Evolutionary conservation across 2,329 filamentous ascomycete genomes (phyloP).

Genomic region (Neopestalotiopsis rosae): DNA sequence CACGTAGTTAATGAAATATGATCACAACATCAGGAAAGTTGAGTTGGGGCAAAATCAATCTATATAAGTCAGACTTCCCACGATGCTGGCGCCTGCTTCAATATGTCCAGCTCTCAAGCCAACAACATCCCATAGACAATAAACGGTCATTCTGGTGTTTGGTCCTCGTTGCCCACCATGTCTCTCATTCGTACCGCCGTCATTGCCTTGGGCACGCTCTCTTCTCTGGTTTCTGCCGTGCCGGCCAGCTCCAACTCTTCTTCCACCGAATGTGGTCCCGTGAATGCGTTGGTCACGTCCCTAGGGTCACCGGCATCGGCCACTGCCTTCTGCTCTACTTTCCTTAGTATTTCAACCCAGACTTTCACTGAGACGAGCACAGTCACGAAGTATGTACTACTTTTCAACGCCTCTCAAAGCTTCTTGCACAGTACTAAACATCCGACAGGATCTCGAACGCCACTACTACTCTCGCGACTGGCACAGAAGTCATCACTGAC

Average conservation of each 20-base stretch:
- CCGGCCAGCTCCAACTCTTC: neutral
- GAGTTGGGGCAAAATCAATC: neutral
- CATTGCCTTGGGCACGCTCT: neutral
- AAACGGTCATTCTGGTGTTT: neutral
- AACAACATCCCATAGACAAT: neutral
- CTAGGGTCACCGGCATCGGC: neutral
- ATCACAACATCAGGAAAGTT: neutral
- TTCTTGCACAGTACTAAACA: neutral
- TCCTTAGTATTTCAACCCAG: neutral
- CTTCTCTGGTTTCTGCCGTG: constrained; percentile 2
- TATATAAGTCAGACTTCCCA: neutral
- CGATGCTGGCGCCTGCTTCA: neutral
- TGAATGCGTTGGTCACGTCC: neutral
- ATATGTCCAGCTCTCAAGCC: neutral
- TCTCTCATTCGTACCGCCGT: neutral
- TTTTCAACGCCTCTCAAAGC: neutral
- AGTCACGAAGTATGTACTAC: neutral
- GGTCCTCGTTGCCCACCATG: constrained; percentile 4
- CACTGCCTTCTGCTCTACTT: constrained; percentile 4
- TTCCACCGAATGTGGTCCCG: neutral
- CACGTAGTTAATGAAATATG: neutral
- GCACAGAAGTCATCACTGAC: constrained; percentile 4
- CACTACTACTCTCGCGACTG: neutral
- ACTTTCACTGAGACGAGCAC: neutral
- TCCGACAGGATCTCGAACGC: neutral